phyloP scores from a whole-genome alignment of 495 filamentous ascomycete genomes.

The Daldinia caldariorum region DNA sequence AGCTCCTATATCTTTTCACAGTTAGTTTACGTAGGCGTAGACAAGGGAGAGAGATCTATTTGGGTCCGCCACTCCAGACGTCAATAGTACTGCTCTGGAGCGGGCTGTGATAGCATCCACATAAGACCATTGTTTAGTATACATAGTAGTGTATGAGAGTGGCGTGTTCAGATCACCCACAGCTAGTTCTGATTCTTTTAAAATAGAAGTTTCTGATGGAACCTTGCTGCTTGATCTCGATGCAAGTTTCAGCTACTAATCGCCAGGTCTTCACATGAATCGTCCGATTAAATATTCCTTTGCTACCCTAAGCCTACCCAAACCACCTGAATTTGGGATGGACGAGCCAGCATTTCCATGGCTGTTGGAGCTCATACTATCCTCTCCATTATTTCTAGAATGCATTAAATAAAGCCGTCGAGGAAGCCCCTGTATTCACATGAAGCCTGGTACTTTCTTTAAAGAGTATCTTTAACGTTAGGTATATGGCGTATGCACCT shows the following conservation, averaged over 20 bases:
- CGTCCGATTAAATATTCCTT: constrained; percentile 4
- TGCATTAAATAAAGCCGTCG: not conserved
- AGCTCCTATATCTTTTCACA: constrained; percentile 1
- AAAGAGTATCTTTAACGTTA: not conserved
- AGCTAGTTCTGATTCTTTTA: not conserved
- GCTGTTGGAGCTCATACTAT: constrained; percentile 23
- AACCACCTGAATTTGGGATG: constrained; percentile 16
- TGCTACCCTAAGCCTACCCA: constrained; percentile 3
- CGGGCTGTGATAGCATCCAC: constrained; percentile 19
- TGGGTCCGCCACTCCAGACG: constrained; percentile 5
- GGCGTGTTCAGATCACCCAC: not conserved
- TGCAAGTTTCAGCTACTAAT: not conserved
- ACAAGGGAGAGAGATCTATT: not conserved
- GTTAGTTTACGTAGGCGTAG: constrained; percentile 7
- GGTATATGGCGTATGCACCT: constrained; percentile 3
- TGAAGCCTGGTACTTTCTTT: constrained; percentile 1
- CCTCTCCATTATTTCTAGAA: constrained; percentile 29
- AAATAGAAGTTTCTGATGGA: not conserved
- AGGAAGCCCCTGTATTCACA: constrained; percentile 3
- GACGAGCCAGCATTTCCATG: constrained; percentile 22
- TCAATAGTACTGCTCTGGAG: constrained; percentile 10
- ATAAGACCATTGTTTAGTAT: not conserved
- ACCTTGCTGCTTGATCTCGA: not conserved
- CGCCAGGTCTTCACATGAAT: not conserved
- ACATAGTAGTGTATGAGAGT: not conserved